Evolutionary conservation across 2,329 filamentous ascomycete genomes (phyloP), one percentile per base, ranked within the genome.

Genomic region (Cordyceps pruinosa): DNA sequence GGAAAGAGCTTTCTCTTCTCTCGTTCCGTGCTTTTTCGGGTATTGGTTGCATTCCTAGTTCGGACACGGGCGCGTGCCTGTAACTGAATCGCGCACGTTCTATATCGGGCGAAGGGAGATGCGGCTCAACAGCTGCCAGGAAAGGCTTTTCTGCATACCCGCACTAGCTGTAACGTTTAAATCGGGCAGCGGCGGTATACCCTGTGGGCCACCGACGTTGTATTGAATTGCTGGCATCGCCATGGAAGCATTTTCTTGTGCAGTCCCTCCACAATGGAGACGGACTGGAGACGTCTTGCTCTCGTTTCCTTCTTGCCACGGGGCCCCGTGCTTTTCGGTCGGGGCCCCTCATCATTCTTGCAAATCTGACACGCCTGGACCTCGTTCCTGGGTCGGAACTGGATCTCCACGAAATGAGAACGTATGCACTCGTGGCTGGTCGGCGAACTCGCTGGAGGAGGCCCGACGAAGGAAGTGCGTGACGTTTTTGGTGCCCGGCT

Each of bases 131-230:
- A 23, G n/a, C n/a, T 35, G 32, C 46, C 46, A 51, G 41, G 25
- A 23, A 51, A 37, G 19, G n/a, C 45, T 47, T 9, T 17, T 34
- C 17, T 21, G 15, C 28, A 26, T 57, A 57, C 56, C 56, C 56
- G 56, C 56, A 57, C 48, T 47, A 41, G 19, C 48, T 57, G 55
- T 57, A 57, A 57, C 55, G 55, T 57, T 57, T 34, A 39, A 49
- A 46, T 45, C 47, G 41, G 55, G 55, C 48, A 57, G 32, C 30
- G 25, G 32, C 48, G 48, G 55, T 28, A 52, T 35, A 48, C 10
- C 15, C 10, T 50, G 53, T 56, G 53, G 53, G 32, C 42, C 44
- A 49, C 32, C 23, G 34, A 48, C 34, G 53, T 56, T 42, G 53
- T 47, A 47, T 47, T 46, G 25, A 47, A 30, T 47, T 44, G 21